Evolutionary conservation across 2,329 filamentous ascomycete genomes (phyloP).

Genomic region (Colletotrichum musicola): DNA sequence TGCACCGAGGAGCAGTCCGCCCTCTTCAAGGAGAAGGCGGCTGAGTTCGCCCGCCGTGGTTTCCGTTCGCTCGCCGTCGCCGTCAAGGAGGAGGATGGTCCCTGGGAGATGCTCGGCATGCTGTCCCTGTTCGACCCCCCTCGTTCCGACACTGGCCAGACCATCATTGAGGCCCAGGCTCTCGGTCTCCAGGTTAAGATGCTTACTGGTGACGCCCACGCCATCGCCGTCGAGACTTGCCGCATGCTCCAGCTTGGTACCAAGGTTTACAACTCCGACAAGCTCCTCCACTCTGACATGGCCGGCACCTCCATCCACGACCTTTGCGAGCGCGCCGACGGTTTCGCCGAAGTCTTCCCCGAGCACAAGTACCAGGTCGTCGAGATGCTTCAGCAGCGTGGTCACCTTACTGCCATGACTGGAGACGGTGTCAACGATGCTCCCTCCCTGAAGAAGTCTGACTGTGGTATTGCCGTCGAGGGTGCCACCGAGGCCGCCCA

Average conservation of each 20-base stretch:
- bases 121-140: conserved; percentile 86
- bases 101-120: conserved; percentile 81
- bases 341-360: conserved; percentile 81
- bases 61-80: conserved; percentile 86
- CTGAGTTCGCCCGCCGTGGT: conserved; percentile 82
- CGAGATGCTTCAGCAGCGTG: conserved; percentile 80
- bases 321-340: conserved; percentile 80
- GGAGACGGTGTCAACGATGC: conserved; percentile 83
- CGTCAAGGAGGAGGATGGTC: conserved; percentile 81
- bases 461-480: conserved; percentile 81
- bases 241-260: conserved; percentile 84
- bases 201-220: conserved; percentile 84
- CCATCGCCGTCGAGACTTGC: conserved; percentile 85
- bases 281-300: conserved; percentile 81
- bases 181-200: conserved; percentile 85
- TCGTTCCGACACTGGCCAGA: conserved; percentile 83
- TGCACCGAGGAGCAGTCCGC: conserved; percentile 74
- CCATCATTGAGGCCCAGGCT: conserved; percentile 80
- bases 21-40: conserved; percentile 79
- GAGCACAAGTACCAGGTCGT: conserved; percentile 84
- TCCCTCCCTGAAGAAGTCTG: conserved; percentile 79
- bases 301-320: conserved; percentile 80
- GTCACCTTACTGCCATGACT: conserved; percentile 81
- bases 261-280: conserved; percentile 85
- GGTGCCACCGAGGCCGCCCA: conserved; percentile 79